phyloP scores from a whole-genome alignment of 169 alveolate genomes.

The Cryptosporidium muris region DNA sequence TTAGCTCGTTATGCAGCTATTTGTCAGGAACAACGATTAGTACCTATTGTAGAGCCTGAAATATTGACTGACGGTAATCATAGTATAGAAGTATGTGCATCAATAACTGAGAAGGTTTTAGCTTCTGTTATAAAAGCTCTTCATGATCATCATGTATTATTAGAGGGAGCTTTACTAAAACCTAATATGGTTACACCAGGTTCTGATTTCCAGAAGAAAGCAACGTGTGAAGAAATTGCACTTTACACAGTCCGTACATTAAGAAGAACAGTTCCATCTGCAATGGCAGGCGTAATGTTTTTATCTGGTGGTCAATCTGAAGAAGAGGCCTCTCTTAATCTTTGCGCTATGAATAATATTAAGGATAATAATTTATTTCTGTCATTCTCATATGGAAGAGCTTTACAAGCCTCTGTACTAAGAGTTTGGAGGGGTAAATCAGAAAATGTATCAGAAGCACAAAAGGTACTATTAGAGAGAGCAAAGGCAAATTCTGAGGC shows the following conservation, averaged over 20 bases:
- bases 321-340: constrained; percentile 94
- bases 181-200: constrained; percentile 99
- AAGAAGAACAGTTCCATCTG: constrained; percentile 95
- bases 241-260: constrained; percentile 92
- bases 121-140: constrained; percentile 94
- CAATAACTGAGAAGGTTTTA: constrained; percentile 93
- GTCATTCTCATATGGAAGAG: constrained; percentile 99
- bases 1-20: constrained; percentile 98
- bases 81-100: constrained; percentile 93
- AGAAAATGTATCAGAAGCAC: constrained; percentile 94
- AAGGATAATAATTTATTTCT: constrained; percentile 93
- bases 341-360: constrained; percentile 94
- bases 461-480: constrained; percentile 90
- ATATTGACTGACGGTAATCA: constrained; percentile 96
- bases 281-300: constrained; percentile 96
- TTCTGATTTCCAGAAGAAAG: constrained; percentile 86
- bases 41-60: constrained; percentile 99
- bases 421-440: constrained; percentile 96
- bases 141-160: constrained; percentile 91
- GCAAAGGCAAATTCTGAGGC: constrained; percentile 98
- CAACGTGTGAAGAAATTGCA: constrained; percentile 92
- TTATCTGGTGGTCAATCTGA: constrained; percentile 99
- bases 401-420: constrained; percentile 94
- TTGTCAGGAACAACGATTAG: constrained; percentile 96
- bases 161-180: constrained; percentile 97